Evolutionary conservation across 2,329 filamentous ascomycete genomes (phyloP), one percentile per base, ranked within the genome.

Genomic region (Talaromyces sp.): DNA sequence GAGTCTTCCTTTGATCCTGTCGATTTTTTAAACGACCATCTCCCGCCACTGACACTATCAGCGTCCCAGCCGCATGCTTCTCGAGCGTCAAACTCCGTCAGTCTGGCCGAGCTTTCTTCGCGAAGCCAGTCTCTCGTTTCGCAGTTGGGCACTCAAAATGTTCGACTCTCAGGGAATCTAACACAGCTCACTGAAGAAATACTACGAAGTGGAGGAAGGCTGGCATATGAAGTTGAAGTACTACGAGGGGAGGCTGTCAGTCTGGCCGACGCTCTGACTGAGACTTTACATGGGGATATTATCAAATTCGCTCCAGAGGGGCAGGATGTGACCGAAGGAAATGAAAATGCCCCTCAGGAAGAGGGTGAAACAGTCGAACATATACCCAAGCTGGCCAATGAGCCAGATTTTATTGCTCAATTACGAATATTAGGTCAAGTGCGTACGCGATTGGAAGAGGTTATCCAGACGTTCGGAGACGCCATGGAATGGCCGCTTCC

Each of bases 101-200:
- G 88, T 2, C 80, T 96, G 48, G 78, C 87, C n/a, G 86, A 93
- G 60, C 77, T 96, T 53, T 91, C 91, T 1, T 81, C 86, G 0
- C 89, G 91, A 69, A 88, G 92, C 0, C 92, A 97, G 73, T 81
- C 86, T 3, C 81, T 95, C n/a, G 81, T 97, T 48, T 89, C 91
- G 1, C 89, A 93, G 68, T 84, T 97, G 67, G 95, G 89, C 69
- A 88, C 90, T 8, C 91, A 97, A 70, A 96, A 91, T 1, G 88
- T 90, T 17, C 84, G 91, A 46, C 78, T 97, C 7, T 91, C 91
- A 13, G 85, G 82, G 56, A 89, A 86, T 46, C 81, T 99, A 59
- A 96, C 91, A 33, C 87, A 93, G 67, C 79, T 97, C 60, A 97
- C 94, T 10, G 93, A 99, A 72, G 94, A 97, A 65, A 97, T 99